These are phyloP conservation scores for Acanthamoeba royreba DNA, from an alignment of 208 protist species.

Conservation along the genomic window DNA sequence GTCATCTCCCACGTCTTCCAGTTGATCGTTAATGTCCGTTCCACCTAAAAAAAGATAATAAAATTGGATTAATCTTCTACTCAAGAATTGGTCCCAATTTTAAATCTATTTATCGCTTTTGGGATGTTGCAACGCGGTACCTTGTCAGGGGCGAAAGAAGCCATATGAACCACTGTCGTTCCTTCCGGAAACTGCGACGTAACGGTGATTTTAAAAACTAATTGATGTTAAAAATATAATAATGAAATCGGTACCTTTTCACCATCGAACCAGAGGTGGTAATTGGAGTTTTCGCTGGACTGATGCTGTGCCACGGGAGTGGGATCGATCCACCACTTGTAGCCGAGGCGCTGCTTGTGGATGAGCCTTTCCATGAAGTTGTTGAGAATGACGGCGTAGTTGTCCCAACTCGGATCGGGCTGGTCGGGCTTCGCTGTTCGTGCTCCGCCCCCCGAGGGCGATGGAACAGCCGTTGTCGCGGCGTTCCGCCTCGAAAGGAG, in stretches of 20 bases:
- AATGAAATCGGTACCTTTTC: too few relatives aligned
- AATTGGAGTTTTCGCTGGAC: neutral
- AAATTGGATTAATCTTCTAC: neutral
- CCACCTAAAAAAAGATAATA: neutral
- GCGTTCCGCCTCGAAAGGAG: neutral
- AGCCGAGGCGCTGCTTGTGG: neutral
- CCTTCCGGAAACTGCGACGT: neutral
- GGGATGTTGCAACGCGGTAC: neutral
- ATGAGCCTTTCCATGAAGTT: slow-evolving; percentile 6
- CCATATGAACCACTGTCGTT: neutral
- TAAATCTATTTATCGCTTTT: too few relatives aligned
- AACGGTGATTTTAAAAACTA: too few relatives aligned
- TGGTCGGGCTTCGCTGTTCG: neutral
- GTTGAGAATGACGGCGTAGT: neutral
- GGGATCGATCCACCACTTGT: neutral
- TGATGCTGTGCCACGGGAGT: neutral
- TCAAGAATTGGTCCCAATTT: too few relatives aligned
- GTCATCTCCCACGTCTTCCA: slow-evolving; percentile 29
- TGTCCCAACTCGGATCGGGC: neutral
- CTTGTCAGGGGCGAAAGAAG: neutral
- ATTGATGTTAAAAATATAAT: too few relatives aligned
- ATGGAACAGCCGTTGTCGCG: neutral
- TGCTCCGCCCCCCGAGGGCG: too few relatives aligned
- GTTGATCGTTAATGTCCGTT: slow-evolving; percentile 5
- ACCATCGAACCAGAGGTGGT: neutral